These are phyloP conservation scores for Tinospora cordifolia DNA, from an alignment of 164 flowering plant genomes.

Conservation along the genomic window DNA sequence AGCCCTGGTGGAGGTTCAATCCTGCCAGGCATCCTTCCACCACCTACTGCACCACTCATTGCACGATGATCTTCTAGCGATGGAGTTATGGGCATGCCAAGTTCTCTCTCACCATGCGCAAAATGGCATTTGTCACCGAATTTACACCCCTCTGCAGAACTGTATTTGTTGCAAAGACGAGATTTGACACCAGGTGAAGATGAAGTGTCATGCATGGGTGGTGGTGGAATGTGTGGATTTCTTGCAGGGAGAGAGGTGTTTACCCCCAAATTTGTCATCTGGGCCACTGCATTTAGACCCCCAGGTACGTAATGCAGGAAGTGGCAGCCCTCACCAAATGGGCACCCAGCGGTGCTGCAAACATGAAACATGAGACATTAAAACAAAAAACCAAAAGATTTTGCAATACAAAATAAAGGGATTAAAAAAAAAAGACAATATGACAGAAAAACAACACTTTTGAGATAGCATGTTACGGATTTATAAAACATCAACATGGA, in stretches of 20 bases:
- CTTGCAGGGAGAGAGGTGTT: slow-evolving; percentile 29
- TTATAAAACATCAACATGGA: no score
- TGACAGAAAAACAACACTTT: no score
- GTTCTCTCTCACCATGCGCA: slow-evolving; percentile 86
- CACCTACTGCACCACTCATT: slow-evolving; percentile 32
- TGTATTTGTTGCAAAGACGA: slow-evolving; percentile 64
- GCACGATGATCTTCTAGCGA: slow-evolving; percentile 44
- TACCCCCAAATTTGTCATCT: slow-evolving; percentile 47
- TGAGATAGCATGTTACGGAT: no score
- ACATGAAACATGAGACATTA: background rate
- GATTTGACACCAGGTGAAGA: slow-evolving; percentile 34
- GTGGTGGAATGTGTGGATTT: slow-evolving; percentile 32
- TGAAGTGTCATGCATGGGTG: slow-evolving; percentile 34
- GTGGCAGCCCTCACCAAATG: slow-evolving; percentile 87
- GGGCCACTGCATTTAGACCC: slow-evolving; percentile 63
- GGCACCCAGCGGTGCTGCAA: slow-evolving; percentile 72
- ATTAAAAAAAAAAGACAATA: no score
- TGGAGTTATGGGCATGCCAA: slow-evolving; percentile 48
- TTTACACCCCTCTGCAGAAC: slow-evolving; percentile 76
- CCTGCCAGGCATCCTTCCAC: slow-evolving; percentile 29
- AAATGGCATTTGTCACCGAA: slow-evolving; percentile 88
- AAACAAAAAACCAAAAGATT: background rate
- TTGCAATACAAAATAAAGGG: background rate
- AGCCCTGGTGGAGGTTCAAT: slow-evolving; percentile 30
- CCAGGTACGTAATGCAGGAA: slow-evolving; percentile 80